Base-by-base conservation (phyloP, 2,329 filamentous ascomycete species). In the Orbilia oligospora region DNA sequence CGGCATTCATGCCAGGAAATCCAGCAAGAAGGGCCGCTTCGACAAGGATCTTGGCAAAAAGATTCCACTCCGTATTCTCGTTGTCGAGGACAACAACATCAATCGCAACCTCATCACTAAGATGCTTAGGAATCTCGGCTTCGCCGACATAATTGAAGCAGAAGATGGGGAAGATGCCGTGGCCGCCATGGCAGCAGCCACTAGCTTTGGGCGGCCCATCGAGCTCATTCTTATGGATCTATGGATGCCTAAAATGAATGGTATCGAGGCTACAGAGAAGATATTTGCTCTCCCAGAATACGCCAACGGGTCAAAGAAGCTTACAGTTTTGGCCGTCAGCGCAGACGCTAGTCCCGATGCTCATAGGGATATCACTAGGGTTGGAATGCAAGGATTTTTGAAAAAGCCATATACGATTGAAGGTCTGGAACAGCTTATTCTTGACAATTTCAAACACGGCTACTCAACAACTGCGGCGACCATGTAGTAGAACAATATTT, bases 171-270 rank as follows among this genome's bases (percentile, higher is more conserved):
- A 88, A 55, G 90, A 92, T 82, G 91, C 91, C 0, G 90, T 93
- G 0, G 86, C 88, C 18, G 86, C 89, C 53, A 91, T 91, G 86
- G 83, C 85, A 66, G 85, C 86, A 22, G 84, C 86, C 5, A 81
- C 87, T 2, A 81, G 81, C 22, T 64, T 65, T 12, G 80, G 77
- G 12, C 72, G 69, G 3, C 80, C 80, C 1, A 88, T 92, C 71
- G 88, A 92, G 81, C 87, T 91, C 1, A 87, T 93, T 24, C 84
- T 92, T 51, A 93, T 93, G 91, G 91, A 93, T 83, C 87, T 93
- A 9, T 93, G 91, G 91, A 93, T 93, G 90, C 91, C 91, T 0
- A 86, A 90, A 80, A 90, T 92, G 86, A 91, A 92, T 82, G 91
- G 91, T 0, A 92, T 91, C 80, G 88, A 92, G 82, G 91, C 91